These are phyloP conservation scores for Lasiosphaeria hispida DNA, from an alignment of 495 filamentous ascomycete species.

Conservation along the genomic window DNA sequence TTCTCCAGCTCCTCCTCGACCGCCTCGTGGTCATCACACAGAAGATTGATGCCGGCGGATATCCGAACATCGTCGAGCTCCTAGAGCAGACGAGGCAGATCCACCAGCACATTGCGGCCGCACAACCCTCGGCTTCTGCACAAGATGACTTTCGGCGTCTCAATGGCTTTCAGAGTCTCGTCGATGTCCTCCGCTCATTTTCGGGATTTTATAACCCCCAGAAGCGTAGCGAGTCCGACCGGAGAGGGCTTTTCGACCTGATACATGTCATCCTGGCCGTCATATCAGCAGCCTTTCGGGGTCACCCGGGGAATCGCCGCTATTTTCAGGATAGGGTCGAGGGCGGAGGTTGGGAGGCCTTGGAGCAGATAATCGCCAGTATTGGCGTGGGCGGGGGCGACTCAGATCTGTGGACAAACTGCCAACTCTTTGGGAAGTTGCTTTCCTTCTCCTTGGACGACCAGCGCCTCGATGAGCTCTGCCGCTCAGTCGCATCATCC, in stretches of 20 bases:
- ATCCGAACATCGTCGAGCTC: constrained; percentile 42
- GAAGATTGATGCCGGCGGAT: constrained; percentile 25
- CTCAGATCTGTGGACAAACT: constrained; percentile 59
- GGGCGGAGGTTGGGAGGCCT: constrained; percentile 71
- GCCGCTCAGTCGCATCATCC: constrained; percentile 33
- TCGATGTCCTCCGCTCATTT: constrained; percentile 64
- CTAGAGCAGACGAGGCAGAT: constrained; percentile 42
- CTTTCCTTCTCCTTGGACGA: constrained; percentile 80
- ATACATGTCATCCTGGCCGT: constrained; percentile 68
- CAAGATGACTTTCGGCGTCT: constrained; percentile 83
- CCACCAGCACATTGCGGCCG: constrained; percentile 47
- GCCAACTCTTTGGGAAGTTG: constrained; percentile 81
- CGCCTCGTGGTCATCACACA: constrained; percentile 39
- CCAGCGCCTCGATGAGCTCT: constrained; percentile 57
- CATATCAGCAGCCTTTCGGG: constrained; percentile 70
- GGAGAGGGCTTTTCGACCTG: constrained; percentile 62
- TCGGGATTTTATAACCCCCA: constrained; percentile 69
- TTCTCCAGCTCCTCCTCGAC: constrained; percentile 59
- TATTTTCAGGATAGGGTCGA: constrained; percentile 75
- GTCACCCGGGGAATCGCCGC: constrained; percentile 80
- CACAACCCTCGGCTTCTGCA: constrained; percentile 40
- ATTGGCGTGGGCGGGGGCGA: constrained; percentile 58
- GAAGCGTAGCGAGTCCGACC: constrained; percentile 58
- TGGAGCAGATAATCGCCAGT: constrained; percentile 66
- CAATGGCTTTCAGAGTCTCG: constrained; percentile 72